Evolutionary conservation across 352 stramenopile species (phyloP).

Genomic region (Elongisporangium undulatum): DNA sequence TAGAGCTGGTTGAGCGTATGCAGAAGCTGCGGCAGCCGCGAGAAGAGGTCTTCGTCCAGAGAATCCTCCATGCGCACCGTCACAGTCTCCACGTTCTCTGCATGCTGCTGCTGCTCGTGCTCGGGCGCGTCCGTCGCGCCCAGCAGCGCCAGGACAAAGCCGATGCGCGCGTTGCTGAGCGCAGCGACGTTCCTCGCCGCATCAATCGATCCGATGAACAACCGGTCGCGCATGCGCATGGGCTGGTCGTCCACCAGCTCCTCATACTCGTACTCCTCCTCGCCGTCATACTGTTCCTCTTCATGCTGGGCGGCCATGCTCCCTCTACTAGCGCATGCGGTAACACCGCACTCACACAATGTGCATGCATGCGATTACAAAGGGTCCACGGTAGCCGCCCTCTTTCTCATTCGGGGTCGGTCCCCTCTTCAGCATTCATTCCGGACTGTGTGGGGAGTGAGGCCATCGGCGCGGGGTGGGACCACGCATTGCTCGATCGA

Average conservation of each 20-base stretch:
- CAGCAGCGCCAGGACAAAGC: conserved; percentile 39
- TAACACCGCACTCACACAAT: no score
- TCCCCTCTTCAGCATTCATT: not conserved
- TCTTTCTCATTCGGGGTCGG: not conserved
- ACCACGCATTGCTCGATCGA: no score
- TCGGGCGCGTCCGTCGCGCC: conserved; percentile 1
- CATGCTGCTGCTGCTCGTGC: not conserved
- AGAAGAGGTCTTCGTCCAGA: conserved; percentile 40
- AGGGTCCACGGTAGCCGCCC: not conserved
- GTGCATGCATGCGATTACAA: not conserved
- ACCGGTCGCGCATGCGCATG: conserved; percentile 34
- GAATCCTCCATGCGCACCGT: conserved; percentile 49
- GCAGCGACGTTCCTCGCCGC: conserved; percentile 41
- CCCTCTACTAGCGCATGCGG: not conserved
- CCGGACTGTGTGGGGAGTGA: not conserved
- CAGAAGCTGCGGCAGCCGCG: conserved; percentile 36
- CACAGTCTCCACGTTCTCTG: conserved; percentile 5
- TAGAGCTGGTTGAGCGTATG: conserved; percentile 23
- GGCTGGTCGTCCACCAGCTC: conserved; percentile 55
- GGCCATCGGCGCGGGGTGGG: not conserved
- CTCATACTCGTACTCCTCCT: conserved; percentile 50
- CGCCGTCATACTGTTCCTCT: conserved; percentile 20
- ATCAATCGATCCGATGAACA: conserved; percentile 71
- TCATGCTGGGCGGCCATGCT: conserved; percentile 2
- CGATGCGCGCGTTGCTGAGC: conserved; percentile 30